Base-by-base conservation (phyloP, 2,329 filamentous ascomycete species). In the Hypomyces perniciosus region DNA sequence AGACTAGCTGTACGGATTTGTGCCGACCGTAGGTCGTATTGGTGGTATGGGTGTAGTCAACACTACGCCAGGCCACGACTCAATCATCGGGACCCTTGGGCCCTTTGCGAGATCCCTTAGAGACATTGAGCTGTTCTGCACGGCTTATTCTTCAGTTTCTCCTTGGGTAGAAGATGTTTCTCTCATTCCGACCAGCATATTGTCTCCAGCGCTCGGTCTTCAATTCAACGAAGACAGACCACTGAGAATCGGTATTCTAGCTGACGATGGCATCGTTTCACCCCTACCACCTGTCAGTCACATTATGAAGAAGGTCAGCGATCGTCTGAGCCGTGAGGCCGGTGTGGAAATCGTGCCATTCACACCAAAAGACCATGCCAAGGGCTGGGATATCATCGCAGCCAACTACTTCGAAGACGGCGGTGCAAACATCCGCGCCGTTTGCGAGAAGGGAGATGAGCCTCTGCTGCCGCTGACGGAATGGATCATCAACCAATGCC, bases 401-500 rank as follows among this genome's bases (percentile, higher is more conserved):
- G 20, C 20, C 20, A 20, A 20, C 20, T n/a, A 37, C 34, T 20
- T 20, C 20, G 20, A 20, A 20, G 20, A 20, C 20, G 20, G 20
- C 20, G 20, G 20, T 20, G 20, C 20, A 20, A 20, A 20, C 20
- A 20, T 20, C 20, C 20, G 20, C 20, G 20, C 20, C 20, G 20
- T 20, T 20, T 20, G 20, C 20, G 20, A 20, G 20, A 20, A 20
- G 20, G 20, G 20, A 20, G 20, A 20, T 20, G 20, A 20, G 20
- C 20, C 20, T 20, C 20, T 20, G 20, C 8, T 50, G 42, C 48
- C 48, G 10, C 42, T 50, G 35, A 50, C 48, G 12, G 48, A 50
- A 27, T 50, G 48, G 48, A 50, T 50, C 48, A 44, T 50, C 48
- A 45, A 45, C 42, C 41, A 50, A 37, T 50, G 48, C 42, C 48